These are phyloP conservation scores for Metarhizium brunneum DNA, from an alignment of 2,329 filamentous ascomycete genomes.

Conservation along the genomic window DNA sequence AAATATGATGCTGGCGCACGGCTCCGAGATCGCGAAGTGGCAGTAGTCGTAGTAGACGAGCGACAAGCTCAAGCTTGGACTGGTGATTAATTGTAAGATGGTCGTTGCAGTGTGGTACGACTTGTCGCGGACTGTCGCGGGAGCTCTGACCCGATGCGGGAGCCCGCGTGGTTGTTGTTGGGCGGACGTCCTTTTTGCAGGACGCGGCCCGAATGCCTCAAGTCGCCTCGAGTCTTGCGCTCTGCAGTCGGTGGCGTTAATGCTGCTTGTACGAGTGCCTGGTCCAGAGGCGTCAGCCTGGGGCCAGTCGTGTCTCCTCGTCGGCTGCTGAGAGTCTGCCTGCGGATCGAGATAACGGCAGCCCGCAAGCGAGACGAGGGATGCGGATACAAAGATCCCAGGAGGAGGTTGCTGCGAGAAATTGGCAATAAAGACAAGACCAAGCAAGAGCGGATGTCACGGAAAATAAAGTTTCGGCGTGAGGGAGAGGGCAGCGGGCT, in stretches of 20 bases:
- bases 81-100: neutral
- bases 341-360: neutral
- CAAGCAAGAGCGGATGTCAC: neutral
- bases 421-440: neutral
- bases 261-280: conserved; percentile 2
- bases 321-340: neutral
- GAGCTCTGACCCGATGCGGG: conserved; percentile 3
- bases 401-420: neutral
- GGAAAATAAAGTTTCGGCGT: conserved; percentile 4
- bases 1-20: neutral
- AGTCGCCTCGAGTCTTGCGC: neutral
- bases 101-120: neutral
- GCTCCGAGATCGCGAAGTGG: neutral
- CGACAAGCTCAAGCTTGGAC: neutral
- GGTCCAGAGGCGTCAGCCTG: neutral
- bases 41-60: neutral
- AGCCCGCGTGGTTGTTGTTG: conserved; percentile 1
- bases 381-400: neutral
- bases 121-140: neutral
- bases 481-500: neutral
- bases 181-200: neutral
- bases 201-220: neutral
- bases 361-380: neutral
- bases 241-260: conserved; percentile 2
- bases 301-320: neutral